Evolutionary conservation across 768 basidiomycete species (phyloP), one percentile per base, ranked within the genome.

Genomic region (Lyophyllum atratum): DNA sequence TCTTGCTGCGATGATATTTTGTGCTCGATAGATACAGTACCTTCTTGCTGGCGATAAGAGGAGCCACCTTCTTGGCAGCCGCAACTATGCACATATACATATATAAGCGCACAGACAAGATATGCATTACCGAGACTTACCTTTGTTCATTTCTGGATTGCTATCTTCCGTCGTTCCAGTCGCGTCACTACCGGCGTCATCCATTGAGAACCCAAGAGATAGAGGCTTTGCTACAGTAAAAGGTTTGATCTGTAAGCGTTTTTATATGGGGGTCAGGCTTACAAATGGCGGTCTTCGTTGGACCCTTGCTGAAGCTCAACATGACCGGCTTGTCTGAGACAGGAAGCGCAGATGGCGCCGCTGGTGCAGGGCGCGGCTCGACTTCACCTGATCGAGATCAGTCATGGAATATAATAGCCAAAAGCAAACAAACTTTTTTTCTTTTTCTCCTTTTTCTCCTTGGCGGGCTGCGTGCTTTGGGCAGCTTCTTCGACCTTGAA

Each of bases 1-100:
- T 39, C 46, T 45, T 39, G 29, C 33, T 44, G 52, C 47, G 46
- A 52, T 14, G 17, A 44, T 54, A 24, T 40, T 43, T 55, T 51
- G 48, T 14, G 21, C 11, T 45, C 37, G 11, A 28, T 37, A 44
- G 19, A 62, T 26, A 58, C 60, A 72, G 34, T 64, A 89, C 93
- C 86, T 93, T 94, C 79, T 86, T 92, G 69, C 89, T 93, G 21
- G 88, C 85, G 34, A 93, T 88, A 62, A 93, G 74, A 4, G 93
- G 92, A 15, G 89, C 87, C 37, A 95, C 88, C 66, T 85, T 91
- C 69, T 89, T 88, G 39, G 82, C 77, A 57, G 80, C 74, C 54
- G 68, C 55, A 26, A 70, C 72, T 77, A 55, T n/a, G n/a, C n/a
- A n/a, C n/a, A n/a, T n/a, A 22, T 24, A 5, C 26, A 48, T 21